Evolutionary conservation across 177 flowering plant genomes (phyloP).

Genomic region (Vitis hybrid): DNA sequence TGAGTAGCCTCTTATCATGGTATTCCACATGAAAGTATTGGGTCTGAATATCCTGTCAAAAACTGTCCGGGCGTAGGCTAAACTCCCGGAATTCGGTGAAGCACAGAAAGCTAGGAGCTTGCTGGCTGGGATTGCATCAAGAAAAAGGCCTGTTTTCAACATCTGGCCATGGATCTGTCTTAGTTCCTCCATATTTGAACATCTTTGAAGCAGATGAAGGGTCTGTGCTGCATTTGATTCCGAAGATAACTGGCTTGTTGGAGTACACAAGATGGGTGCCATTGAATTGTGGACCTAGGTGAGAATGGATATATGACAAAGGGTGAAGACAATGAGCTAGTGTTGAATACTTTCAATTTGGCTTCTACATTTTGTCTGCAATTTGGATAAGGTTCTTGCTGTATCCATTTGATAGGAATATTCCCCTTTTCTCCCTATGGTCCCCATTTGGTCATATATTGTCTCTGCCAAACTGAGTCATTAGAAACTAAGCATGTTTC

Average conservation of each 20-base stretch:
- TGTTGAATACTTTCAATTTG: too few relatives aligned
- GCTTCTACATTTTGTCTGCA: too few relatives aligned
- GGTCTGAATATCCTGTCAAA: constrained; percentile 23
- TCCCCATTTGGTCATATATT: too few relatives aligned
- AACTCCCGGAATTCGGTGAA: constrained; percentile 1
- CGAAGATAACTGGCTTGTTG: background rate
- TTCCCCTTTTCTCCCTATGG: too few relatives aligned
- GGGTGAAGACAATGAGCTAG: too few relatives aligned
- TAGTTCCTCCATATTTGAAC: constrained; percentile 23
- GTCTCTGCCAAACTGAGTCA: too few relatives aligned
- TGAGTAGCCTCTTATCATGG: constrained; percentile 25
- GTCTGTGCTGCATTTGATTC: constrained; percentile 6
- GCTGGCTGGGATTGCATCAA: constrained; percentile 16
- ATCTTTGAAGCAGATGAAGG: constrained; percentile 21
- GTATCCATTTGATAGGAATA: too few relatives aligned
- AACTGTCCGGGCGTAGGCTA: constrained; percentile 18
- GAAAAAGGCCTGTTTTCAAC: constrained; percentile 19
- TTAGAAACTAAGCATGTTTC: too few relatives aligned
- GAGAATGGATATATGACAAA: too few relatives aligned
- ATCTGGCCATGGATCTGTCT: constrained; percentile 33
- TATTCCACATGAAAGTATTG: constrained; percentile 28
- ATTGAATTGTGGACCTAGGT: too few relatives aligned
- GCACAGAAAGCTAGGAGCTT: constrained; percentile 23
- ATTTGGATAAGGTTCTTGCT: too few relatives aligned
- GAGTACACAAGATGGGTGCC: background rate